Evolutionary conservation across 306 rosid species (phyloP).

Genomic region (Pterocarpus santalinus): DNA sequence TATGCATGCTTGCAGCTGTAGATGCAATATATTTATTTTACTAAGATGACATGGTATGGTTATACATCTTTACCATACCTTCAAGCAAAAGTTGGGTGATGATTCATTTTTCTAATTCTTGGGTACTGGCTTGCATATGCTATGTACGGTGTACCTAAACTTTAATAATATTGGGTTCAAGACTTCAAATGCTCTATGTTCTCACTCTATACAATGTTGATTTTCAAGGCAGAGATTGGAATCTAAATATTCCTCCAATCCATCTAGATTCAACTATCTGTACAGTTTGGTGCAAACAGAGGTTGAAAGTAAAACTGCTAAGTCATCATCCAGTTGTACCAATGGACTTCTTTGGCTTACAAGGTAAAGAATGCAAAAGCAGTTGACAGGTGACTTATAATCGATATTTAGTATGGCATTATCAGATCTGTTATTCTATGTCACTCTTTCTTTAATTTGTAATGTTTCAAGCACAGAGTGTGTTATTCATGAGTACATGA

Average conservation of each 20-base stretch:
- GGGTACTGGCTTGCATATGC: conserved; percentile 14
- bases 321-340: conserved; percentile 92
- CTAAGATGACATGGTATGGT: conserved; percentile 4
- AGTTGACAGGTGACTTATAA: conserved; percentile 28
- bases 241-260: conserved; percentile 66
- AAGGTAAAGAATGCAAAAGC: conserved; percentile 61
- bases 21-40: background rate
- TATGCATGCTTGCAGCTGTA: conserved; percentile 29
- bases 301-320: conserved; percentile 81
- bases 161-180: conserved; percentile 31
- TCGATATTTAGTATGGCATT: conserved; percentile 34
- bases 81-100: conserved; percentile 9
- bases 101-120: conserved; percentile 20
- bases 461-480: background rate
- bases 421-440: conserved; percentile 15
- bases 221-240: conserved; percentile 85
- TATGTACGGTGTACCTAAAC: background rate
- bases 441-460: background rate
- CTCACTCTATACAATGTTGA: conserved; percentile 45
- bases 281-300: conserved; percentile 84
- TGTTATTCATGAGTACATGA: conserved; percentile 6
- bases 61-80: conserved; percentile 15
- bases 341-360: conserved; percentile 99
- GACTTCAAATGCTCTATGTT: conserved; percentile 11
- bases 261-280: conserved; percentile 68